Percentiles rank a stretch among this genome's conserved stretches.
Conservation (phyloP, 164 flowering plant genomes). For the Magnolia kwangsiensis region DNA sequence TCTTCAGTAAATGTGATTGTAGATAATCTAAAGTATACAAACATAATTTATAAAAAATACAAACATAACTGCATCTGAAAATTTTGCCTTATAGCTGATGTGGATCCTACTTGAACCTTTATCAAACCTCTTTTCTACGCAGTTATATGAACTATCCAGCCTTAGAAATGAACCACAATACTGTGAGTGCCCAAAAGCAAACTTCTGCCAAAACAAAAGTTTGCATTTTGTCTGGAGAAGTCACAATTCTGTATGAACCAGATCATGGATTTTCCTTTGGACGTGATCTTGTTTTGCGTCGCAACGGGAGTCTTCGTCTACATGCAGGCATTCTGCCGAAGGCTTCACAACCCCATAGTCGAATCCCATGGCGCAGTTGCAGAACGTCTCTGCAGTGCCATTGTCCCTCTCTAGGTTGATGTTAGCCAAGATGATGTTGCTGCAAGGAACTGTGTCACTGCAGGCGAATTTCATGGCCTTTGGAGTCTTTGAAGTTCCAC, state of each 20-base stretch:
- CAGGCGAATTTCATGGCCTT: conserved; percentile 88
- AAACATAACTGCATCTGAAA: neutral
- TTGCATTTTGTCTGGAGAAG: conserved; percentile 4
- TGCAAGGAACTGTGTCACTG: conserved; percentile 92
- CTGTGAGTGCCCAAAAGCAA: neutral
- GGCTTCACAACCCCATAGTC: conserved; percentile 67
- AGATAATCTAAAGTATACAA: neutral
- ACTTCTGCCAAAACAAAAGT: neutral
- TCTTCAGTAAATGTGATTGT: neutral
- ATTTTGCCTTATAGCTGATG: neutral
- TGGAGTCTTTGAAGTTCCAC: conserved; percentile 70
- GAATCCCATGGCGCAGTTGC: conserved; percentile 75
- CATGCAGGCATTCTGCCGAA: conserved; percentile 63
- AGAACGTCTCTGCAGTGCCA: conserved; percentile 72
- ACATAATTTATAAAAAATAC: neutral
- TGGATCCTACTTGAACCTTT: neutral
- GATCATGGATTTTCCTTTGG: conserved; percentile 2
- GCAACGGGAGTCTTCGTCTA: neutral
- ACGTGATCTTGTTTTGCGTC: conserved; percentile 18
- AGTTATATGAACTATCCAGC: neutral
- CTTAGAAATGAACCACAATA: neutral
- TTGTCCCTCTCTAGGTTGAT: conserved; percentile 58
- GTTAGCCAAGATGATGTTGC: conserved; percentile 58
- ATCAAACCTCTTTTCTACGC: conserved; percentile 1
- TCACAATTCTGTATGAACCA: conserved; percentile 48